Evolutionary conservation across 306 rosid species (phyloP), one percentile per base, ranked within the genome.

Genomic region (Vicia villosa): DNA sequence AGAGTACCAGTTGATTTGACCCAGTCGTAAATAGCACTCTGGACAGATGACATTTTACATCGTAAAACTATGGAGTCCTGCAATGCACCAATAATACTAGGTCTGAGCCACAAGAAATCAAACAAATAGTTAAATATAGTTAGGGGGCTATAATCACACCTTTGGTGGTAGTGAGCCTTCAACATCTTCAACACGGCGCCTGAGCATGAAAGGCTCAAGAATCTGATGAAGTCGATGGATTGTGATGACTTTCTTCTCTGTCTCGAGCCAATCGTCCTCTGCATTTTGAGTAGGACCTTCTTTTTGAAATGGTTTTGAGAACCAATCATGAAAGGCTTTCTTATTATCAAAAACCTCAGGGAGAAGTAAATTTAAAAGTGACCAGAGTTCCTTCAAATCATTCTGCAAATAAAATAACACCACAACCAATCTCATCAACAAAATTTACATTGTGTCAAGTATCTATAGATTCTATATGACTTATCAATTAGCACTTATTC

Each of bases 141-240:
- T 71, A 57, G 54, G 49, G 73, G 6, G 68, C 64, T 56, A 75
- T 42, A 79, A 42, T 40, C 80, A 60, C 46, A 91, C 99, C 96
- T 95, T 95, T 15, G 92, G 87, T 16, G 99, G 99, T 76, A 95
- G 91, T 15, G 91, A 86, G 72, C 99, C 99, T 87, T 95, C 99
- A 15, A 95, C 99, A 55, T 95, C 99, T 81, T 95, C 97, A 74
- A 95, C 99, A 66, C 99, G 99, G 14, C 99, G 97, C 84, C 99
- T 83, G 21, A 95, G 96, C 99, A 95, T 95, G 81, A 95, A 95
- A 56, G 99, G 99, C 82, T 95, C 99, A 11, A 95, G 92, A 86
- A 95, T 95, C 82, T 95, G 97, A 86, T 95, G 99, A 80, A 95
- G 97, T 40, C 99, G 87, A 60, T 95, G 97, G 69, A 95, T 95